Evolutionary conservation across 1,139 yeast species (phyloP).

Genomic region (Debaryomyces coudertii): DNA sequence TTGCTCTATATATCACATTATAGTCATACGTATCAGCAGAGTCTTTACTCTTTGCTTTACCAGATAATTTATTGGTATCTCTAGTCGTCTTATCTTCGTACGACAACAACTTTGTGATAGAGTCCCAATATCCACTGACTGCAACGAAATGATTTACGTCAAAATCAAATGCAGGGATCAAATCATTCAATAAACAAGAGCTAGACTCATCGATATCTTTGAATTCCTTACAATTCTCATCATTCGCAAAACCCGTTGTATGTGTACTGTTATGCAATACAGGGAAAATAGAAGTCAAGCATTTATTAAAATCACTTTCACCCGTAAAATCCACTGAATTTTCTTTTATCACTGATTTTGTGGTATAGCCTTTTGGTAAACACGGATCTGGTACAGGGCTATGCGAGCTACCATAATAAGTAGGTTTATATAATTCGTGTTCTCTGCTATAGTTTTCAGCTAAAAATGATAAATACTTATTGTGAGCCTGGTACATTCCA

Average conservation of each 20-base stretch:
- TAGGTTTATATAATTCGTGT: slow-evolving; percentile 17
- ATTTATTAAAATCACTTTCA: slow-evolving; percentile 58
- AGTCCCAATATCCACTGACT: slow-evolving; percentile 83
- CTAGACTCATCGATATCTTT: slow-evolving; percentile 36
- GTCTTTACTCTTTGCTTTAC: slow-evolving; percentile 7
- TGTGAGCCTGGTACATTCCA: slow-evolving; percentile 74
- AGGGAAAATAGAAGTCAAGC: slow-evolving; percentile 56
- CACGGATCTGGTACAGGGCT: slow-evolving; percentile 61
- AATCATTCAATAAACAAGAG: slow-evolving; percentile 55
- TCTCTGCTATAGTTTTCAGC: slow-evolving; percentile 26
- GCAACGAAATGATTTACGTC: slow-evolving; percentile 71
- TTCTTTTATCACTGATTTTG: slow-evolving; percentile 26
- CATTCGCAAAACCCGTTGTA: slow-evolving; percentile 23
- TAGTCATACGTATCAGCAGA: slow-evolving; percentile 34
- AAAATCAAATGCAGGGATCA: slow-evolving; percentile 70
- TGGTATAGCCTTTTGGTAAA: slow-evolving; percentile 51
- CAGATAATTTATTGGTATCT: slow-evolving; percentile 3
- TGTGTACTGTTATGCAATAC: slow-evolving; percentile 47
- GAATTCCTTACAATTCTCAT: slow-evolving; percentile 33
- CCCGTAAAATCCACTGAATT: slow-evolving; percentile 51
- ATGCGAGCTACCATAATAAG: slow-evolving; percentile 19
- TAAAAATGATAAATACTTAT: slow-evolving; percentile 47
- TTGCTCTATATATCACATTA: slow-evolving; percentile 43
- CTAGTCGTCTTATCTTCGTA: slow-evolving; percentile 23
- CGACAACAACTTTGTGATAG: slow-evolving; percentile 52